Percentiles rank a stretch among this genome's conserved stretches.
Conservation (phyloP, 768 basidiomycete genomes). For the Termitomyces sp. region DNA sequence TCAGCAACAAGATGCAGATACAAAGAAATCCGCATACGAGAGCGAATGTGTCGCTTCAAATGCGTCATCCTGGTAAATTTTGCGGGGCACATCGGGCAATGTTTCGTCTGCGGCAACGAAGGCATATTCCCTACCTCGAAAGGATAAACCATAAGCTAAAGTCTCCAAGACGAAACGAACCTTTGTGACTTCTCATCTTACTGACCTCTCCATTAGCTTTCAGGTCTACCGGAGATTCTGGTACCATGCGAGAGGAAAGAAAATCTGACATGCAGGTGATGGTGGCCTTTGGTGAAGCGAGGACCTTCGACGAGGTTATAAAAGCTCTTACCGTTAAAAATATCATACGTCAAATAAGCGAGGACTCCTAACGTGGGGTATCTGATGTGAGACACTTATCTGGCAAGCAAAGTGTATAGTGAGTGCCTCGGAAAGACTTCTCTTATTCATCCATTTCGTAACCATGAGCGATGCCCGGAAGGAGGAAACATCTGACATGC, state of each 20-base stretch:
- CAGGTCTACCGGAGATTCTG: conserved; percentile 26
- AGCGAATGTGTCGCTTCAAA: conserved; percentile 66
- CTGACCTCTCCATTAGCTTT: conserved; percentile 38
- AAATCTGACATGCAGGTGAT: conserved; percentile 1
- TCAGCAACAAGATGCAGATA: not conserved
- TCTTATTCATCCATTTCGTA: not conserved
- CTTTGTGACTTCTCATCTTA: conserved; percentile 38
- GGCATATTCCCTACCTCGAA: conserved; percentile 53
- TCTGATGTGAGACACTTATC: not conserved
- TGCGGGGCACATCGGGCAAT: conserved; percentile 62
- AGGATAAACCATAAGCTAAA: conserved; percentile 1
- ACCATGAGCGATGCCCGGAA: too few relatives aligned
- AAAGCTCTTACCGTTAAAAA: conserved; percentile 12
- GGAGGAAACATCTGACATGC: too few relatives aligned
- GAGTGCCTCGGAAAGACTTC: not conserved
- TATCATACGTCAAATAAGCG: not conserved
- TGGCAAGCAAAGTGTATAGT: not conserved
- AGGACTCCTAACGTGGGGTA: not conserved
- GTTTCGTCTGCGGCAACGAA: conserved; percentile 65
- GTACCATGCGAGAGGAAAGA: conserved; percentile 21
- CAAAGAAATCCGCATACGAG: conserved; percentile 42
- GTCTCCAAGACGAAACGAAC: conserved; percentile 11
- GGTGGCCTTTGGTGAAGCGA: conserved; percentile 11
- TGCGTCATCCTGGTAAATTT: conserved; percentile 74
- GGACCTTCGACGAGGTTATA: conserved; percentile 25